These are phyloP conservation scores for Solanum gracilifrons DNA, from an alignment of 257 asterid species.

Conservation along the genomic window DNA sequence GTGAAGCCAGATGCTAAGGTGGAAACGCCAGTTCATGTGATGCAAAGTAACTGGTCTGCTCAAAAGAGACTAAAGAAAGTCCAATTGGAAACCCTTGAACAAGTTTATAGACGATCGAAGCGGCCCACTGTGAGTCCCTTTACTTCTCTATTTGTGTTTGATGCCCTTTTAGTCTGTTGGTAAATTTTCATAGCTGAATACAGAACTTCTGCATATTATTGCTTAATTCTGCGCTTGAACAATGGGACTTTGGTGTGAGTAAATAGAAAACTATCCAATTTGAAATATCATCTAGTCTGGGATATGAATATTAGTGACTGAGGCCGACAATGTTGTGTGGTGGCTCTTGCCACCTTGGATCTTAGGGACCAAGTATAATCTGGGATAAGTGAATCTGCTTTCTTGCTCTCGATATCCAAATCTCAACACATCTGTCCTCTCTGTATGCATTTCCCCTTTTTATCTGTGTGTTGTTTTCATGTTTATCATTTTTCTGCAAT, in stretches of 20 bases:
- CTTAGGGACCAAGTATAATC: not conserved
- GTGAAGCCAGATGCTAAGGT: conserved; percentile 24
- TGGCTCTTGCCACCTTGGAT: not conserved
- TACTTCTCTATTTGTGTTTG: not conserved
- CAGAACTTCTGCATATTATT: not conserved
- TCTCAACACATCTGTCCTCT: not conserved
- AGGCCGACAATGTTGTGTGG: not conserved
- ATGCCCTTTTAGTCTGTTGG: not conserved
- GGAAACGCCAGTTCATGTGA: conserved; percentile 66
- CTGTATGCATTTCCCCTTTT: not conserved
- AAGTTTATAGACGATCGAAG: conserved; percentile 61
- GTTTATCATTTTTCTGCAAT: not conserved
- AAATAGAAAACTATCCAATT: not conserved
- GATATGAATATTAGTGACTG: not conserved
- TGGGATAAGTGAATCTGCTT: not conserved
- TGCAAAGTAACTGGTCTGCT: conserved; percentile 74
- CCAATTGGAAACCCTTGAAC: conserved; percentile 80
- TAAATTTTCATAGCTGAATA: not conserved
- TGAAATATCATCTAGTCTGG: not conserved
- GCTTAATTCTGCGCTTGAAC: not conserved
- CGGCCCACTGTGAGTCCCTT: conserved; percentile 79
- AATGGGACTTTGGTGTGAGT: not conserved
- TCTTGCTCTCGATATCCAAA: not conserved
- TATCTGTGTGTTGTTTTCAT: not conserved
- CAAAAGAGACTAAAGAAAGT: conserved; percentile 79